A percentile compares a stretch with the other conserved stretches of the same genome.
phyloP scores from a whole-genome alignment of 306 rosid species.

The Sechiopsis laciniata region DNA sequence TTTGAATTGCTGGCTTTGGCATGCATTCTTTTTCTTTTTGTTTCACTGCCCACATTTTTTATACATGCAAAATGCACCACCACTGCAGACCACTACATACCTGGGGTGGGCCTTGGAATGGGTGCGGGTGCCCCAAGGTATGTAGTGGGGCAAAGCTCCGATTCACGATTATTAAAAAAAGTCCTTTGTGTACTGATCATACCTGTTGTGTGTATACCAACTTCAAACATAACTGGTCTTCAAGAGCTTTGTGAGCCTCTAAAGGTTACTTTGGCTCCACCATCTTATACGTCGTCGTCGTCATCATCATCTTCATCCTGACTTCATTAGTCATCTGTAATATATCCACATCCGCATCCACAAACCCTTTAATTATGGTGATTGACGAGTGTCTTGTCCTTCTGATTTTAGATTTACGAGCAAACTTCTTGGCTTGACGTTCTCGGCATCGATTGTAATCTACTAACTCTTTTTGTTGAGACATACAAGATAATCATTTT shows the following conservation, averaged over 20 bases:
- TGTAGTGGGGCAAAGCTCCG: no score
- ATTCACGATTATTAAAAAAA: background rate
- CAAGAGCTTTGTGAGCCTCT: constrained; percentile 8
- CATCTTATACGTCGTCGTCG: background rate
- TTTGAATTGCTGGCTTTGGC: constrained; percentile 64
- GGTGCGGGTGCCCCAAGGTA: no score
- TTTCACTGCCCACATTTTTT: constrained; percentile 24
- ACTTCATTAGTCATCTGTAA: background rate
- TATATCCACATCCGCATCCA: background rate
- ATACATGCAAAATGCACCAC: constrained; percentile 10
- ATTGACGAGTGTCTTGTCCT: background rate
- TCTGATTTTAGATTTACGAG: background rate
- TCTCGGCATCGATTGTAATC: background rate
- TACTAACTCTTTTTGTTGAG: constrained; percentile 17
- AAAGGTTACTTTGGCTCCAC: background rate
- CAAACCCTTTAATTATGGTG: background rate
- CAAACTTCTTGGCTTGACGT: background rate
- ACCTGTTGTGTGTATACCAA: background rate
- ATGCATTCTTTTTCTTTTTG: constrained; percentile 37
- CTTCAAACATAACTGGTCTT: constrained; percentile 9
- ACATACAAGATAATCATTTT: constrained; percentile 13
- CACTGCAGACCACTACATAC: background rate
- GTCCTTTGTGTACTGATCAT: background rate
- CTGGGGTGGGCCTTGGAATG: no score
- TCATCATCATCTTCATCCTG: background rate